A percentile compares a stretch with the other conserved stretches of the same genome.
phyloP scores from a whole-genome alignment of 2,329 filamentous ascomycete species.

The Fusarium torulosum region DNA sequence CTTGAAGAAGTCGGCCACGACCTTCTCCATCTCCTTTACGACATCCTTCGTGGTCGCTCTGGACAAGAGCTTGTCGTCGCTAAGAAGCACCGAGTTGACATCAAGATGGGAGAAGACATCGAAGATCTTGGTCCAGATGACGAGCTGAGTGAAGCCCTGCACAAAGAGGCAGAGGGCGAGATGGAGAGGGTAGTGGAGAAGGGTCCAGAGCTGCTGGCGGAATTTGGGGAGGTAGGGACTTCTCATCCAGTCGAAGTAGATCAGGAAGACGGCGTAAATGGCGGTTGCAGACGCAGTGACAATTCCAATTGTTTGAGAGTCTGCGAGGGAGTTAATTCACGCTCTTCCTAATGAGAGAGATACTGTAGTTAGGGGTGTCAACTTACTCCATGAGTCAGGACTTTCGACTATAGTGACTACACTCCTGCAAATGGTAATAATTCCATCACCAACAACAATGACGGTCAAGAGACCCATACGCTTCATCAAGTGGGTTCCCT shows the following conservation, averaged over 20 bases:
- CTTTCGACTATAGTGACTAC: constrained; percentile 64
- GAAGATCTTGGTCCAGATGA: constrained; percentile 59
- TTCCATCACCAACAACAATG: constrained; percentile 75
- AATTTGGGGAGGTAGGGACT: constrained; percentile 68
- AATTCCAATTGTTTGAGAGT: constrained; percentile 56
- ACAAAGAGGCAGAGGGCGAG: constrained; percentile 73
- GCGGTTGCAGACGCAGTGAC: constrained; percentile 56
- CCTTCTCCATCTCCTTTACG: constrained; percentile 28
- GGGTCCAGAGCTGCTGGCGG: constrained; percentile 70
- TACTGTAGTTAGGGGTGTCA: not conserved
- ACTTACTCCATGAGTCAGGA: constrained; percentile 56
- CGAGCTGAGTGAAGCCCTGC: constrained; percentile 71
- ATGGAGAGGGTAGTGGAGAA: constrained; percentile 73
- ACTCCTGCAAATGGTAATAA: constrained; percentile 67
- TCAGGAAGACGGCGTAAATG: constrained; percentile 61
- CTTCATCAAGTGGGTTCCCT: constrained; percentile 72
- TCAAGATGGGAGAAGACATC: constrained; percentile 47
- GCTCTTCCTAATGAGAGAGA: not conserved
- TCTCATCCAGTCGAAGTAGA: constrained; percentile 73
- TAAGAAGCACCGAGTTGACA: constrained; percentile 18
- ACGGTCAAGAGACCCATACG: constrained; percentile 73
- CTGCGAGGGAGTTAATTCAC: constrained; percentile 43
- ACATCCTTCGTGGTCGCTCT: constrained; percentile 42
- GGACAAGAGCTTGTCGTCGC: constrained; percentile 20
- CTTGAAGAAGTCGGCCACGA: constrained; percentile 43